Conservation (phyloP, 306 rosid genomes). For the Castanospermum australe region DNA sequence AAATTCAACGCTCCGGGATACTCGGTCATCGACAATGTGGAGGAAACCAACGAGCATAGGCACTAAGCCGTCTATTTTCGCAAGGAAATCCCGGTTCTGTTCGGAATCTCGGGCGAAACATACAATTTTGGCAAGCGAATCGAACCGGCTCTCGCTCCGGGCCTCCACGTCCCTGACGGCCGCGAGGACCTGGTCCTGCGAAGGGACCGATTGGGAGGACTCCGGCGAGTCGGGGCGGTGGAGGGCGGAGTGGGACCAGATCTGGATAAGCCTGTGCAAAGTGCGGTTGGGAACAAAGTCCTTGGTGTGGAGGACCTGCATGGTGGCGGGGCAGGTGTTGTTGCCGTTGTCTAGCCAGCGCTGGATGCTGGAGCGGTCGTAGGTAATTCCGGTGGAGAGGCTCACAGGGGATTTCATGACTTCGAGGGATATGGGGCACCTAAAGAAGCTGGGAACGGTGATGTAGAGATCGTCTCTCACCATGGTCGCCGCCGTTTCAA, state of each 20-base stretch:
- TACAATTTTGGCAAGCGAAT: conserved; percentile 43
- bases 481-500: conserved; percentile 35
- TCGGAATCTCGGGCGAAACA: conserved; percentile 60
- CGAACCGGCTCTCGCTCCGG: background rate
- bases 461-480: conserved; percentile 74
- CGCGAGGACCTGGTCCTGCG: conserved; percentile 38
- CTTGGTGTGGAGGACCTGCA: conserved; percentile 78
- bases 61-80: conserved; percentile 43
- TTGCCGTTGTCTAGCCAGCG: conserved; percentile 96
- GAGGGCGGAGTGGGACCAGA: conserved; percentile 79
- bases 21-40: conserved; percentile 49
- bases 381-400: conserved; percentile 90
- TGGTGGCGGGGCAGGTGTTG: conserved; percentile 98
- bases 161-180: conserved; percentile 31
- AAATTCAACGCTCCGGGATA: conserved; percentile 20
- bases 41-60: conserved; percentile 53
- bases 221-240: conserved; percentile 45
- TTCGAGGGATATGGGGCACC: conserved; percentile 87
- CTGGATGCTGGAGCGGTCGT: conserved; percentile 93
- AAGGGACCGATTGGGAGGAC: conserved; percentile 24
- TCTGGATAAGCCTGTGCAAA: conserved; percentile 84
- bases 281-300: conserved; percentile 83
- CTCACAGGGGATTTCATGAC: conserved; percentile 96
- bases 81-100: conserved; percentile 60
- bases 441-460: conserved; percentile 71